phyloP scores from a whole-genome alignment of 345 rosid genomes.

The Populus ilicifolia region DNA sequence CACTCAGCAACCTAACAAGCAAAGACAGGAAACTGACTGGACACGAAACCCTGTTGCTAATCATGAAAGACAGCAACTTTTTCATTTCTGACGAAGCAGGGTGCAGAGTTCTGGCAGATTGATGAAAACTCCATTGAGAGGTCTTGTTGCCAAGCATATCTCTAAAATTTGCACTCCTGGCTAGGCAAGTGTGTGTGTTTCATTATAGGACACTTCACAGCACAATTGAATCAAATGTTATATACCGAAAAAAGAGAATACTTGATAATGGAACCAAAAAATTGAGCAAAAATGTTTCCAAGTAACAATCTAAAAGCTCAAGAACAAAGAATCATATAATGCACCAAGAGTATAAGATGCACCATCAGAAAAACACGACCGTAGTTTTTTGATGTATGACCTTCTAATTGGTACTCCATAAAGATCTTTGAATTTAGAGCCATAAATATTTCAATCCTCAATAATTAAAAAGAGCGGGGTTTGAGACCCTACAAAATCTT shows the following conservation, averaged over 20 bases:
- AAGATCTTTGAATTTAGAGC: background rate
- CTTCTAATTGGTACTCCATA: background rate
- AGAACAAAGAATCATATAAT: background rate
- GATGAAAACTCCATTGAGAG: conserved; percentile 85
- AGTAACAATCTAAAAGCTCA: background rate
- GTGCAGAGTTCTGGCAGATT: conserved; percentile 73
- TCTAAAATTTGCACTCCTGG: conserved; percentile 92
- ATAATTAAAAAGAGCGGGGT: too few relatives aligned
- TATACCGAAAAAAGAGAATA: background rate
- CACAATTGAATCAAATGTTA: background rate
- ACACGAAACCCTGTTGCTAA: background rate
- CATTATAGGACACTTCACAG: conserved; percentile 9
- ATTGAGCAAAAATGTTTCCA: background rate
- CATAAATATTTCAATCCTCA: background rate
- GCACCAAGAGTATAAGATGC: background rate
- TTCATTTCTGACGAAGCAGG: conserved; percentile 66
- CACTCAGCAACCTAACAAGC: background rate
- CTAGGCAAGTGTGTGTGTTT: conserved; percentile 32
- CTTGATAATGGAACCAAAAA: background rate
- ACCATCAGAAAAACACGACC: background rate
- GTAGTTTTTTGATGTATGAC: background rate
- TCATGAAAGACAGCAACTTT: background rate
- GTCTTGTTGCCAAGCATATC: conserved; percentile 87
- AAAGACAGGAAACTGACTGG: background rate
- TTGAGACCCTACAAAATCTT: background rate